phyloP scores from a whole-genome alignment of 305 asterid species.

The Solanum hybrid region DNA sequence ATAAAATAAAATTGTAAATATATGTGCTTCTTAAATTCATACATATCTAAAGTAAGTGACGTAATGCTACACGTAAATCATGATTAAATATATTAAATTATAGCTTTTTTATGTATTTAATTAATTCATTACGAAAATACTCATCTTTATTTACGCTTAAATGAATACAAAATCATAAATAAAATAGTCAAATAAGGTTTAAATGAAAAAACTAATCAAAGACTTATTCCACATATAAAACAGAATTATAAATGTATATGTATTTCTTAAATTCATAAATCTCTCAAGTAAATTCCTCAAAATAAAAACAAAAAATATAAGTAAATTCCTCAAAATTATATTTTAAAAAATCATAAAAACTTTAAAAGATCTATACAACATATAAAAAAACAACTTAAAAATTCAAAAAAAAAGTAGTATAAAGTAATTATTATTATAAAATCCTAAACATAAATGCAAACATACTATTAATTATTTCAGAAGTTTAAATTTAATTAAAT shows the following conservation, averaged over 20 bases:
- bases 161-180: not conserved
- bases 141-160: not conserved
- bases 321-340: not conserved
- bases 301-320: not conserved
- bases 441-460: not conserved
- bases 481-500: not conserved
- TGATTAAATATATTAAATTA: too few relatives aligned
- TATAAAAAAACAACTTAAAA: not conserved
- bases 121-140: too few relatives aligned
- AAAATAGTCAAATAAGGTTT: not conserved
- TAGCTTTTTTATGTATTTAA: not conserved
- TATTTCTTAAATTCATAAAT: not conserved
- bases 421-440: not conserved
- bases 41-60: not conserved
- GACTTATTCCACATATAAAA: not conserved
- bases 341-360: not conserved
- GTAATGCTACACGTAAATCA: not conserved
- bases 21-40: not conserved
- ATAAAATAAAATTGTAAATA: not conserved
- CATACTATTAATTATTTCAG: not conserved
- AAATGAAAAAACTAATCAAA: not conserved
- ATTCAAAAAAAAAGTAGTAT: not conserved
- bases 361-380: not conserved
- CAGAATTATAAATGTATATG: not conserved
- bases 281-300: not conserved